Conservation (phyloP, 495 filamentous ascomycete genomes). For the Hyphodiscus hymeniophilus region DNA sequence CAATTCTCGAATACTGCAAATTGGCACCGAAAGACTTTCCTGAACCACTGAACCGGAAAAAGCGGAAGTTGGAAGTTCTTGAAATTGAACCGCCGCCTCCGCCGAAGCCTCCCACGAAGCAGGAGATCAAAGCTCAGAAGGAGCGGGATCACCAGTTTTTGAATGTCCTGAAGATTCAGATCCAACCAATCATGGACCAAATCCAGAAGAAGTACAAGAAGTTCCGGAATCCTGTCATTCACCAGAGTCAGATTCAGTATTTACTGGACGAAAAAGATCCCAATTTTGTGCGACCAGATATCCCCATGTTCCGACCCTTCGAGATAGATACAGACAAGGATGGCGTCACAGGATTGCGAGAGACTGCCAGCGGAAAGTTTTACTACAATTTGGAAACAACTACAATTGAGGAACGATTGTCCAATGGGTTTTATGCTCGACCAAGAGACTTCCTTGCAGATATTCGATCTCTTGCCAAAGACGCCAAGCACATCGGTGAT, state of each 20-base stretch:
- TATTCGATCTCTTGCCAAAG: slow-evolving; percentile 72
- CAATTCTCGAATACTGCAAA: slow-evolving; percentile 62
- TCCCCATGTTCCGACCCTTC: slow-evolving; percentile 57
- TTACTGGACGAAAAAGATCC: slow-evolving; percentile 76
- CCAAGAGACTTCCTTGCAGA: slow-evolving; percentile 82
- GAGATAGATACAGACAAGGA: slow-evolving; percentile 67
- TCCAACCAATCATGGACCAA: slow-evolving; percentile 93
- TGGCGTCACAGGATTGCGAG: slow-evolving; percentile 60
- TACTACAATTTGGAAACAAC: slow-evolving; percentile 92
- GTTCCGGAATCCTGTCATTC: slow-evolving; percentile 73
- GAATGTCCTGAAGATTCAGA: slow-evolving; percentile 75
- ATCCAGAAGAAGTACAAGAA: slow-evolving; percentile 76
- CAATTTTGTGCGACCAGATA: slow-evolving; percentile 69
- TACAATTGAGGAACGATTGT: slow-evolving; percentile 87
- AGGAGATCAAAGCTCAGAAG: slow-evolving; percentile 71
- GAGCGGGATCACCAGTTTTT: slow-evolving; percentile 70
- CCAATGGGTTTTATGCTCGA: slow-evolving; percentile 90
- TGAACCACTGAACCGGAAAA: slow-evolving; percentile 74
- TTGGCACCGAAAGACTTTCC: slow-evolving; percentile 80
- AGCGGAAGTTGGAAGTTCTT: slow-evolving; percentile 68
- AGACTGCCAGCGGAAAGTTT: slow-evolving; percentile 66
- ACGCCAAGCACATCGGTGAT: slow-evolving; percentile 68
- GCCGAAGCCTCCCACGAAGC: slow-evolving; percentile 54
- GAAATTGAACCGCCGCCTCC: slow-evolving; percentile 64
- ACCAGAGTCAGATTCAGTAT: slow-evolving; percentile 62